Evolutionary conservation across 108 stramenopile species (phyloP), one percentile per base, ranked within the genome.

Genomic region (Stephanodiscus triporus): DNA sequence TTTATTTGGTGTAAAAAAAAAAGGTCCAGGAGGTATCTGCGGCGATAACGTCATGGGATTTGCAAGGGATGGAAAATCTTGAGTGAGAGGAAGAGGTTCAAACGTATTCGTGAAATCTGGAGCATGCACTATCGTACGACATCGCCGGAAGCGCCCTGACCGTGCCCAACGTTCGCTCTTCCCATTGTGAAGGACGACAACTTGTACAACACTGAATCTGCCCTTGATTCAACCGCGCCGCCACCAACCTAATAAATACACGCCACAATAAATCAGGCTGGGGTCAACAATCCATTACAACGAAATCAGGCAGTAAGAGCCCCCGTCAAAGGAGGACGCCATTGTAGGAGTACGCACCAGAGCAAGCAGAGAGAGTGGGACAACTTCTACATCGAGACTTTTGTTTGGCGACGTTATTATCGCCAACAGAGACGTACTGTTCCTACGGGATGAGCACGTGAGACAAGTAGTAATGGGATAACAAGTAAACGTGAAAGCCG

Each of bases 401-500:
- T 14, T 16, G 16, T 16, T 45, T 45, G 43, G 43, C 43, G 43
- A 45, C 43, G 3, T 13, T 17, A 45, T 14, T 2, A 14, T 45
- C 43, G 43, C 43, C 16, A 45, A 45, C 9, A 40, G 43, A 45
- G 43, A 45, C 43, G 16, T 45, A 45, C 43, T 45, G 16, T 45
- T 45, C 43, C 43, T 45, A 45, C 43, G 3, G 16, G 11, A 3
- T 11, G 43, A 3, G 43, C 14, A 45, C 43, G 43, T 45, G 14
- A 14, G 16, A 4, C 43, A 45, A 16, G 43, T 45, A 45, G 43
- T 45, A 45, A 45, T 45, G 43, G 43, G 43, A 45, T 45, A 45
- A 45, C 43, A 45, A 45, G 43, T 45, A 45, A 45, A 45, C 40
- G 43, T 45, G 43, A 45, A 45, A 45, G 43, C 43, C 43, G 13